These are phyloP conservation scores for Xerophyta viscosa DNA, from an alignment of 106 monocot species.

Conservation along the genomic window DNA sequence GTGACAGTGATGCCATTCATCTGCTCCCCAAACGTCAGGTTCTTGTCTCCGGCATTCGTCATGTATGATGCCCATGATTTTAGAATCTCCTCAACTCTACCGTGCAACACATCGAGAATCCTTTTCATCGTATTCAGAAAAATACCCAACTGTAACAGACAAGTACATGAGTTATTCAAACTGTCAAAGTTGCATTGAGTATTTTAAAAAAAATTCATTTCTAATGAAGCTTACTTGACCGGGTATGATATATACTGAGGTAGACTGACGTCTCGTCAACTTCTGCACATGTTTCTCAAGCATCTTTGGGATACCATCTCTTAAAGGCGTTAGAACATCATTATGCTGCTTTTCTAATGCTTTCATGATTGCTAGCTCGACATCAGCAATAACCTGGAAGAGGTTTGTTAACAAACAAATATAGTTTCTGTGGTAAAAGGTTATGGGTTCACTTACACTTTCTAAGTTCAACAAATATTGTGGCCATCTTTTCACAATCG, in stretches of 20 bases:
- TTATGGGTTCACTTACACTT: constrained; percentile 35
- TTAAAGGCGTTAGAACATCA: constrained; percentile 64
- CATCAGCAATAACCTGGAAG: constrained; percentile 51
- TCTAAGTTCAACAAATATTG: constrained; percentile 76
- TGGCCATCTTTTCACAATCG: constrained; percentile 88
- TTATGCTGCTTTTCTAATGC: constrained; percentile 73
- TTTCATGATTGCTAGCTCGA: constrained; percentile 64
- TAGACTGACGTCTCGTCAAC: constrained; percentile 60
- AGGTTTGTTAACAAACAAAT: neutral
- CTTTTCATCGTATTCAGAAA: constrained; percentile 84
- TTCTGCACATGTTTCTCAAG: constrained; percentile 95
- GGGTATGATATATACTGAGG: constrained; percentile 43
- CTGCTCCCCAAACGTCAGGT: constrained; percentile 60
- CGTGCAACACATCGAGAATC: constrained; percentile 72
- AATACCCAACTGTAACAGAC: constrained; percentile 55
- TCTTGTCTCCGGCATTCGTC: constrained; percentile 28
- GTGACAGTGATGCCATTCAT: constrained; percentile 65
- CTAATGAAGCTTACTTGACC: constrained; percentile 46
- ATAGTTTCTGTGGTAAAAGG: neutral
- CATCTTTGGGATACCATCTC: constrained; percentile 72
- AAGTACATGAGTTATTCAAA: neutral
- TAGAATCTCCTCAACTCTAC: constrained; percentile 48
- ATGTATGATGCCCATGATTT: constrained; percentile 54
- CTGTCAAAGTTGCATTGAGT: neutral
- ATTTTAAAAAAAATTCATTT: too few species aligned